Percentiles rank a stretch among this genome's conserved stretches.
phyloP scores from a whole-genome alignment of 148 eudicot genomes.

The Cornus florida region DNA sequence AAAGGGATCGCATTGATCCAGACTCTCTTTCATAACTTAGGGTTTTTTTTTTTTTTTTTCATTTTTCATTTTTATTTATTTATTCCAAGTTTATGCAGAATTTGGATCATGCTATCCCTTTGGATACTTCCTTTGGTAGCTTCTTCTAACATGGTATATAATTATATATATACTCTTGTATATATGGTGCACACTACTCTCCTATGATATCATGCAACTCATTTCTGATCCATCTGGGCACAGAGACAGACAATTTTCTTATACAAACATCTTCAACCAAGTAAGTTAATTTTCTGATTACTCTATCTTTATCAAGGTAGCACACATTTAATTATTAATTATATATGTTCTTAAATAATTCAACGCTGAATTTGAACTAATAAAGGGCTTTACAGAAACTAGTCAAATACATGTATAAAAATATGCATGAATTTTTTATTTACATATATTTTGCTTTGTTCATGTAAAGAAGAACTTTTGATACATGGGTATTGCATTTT shows the following conservation, averaged over 20 bases:
- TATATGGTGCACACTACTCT: too few relatives aligned
- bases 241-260: too few relatives aligned
- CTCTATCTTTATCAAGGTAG: not conserved
- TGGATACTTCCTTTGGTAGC: slow-evolving; percentile 74
- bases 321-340: not conserved
- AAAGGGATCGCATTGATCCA: slow-evolving; percentile 99
- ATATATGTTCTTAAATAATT: not conserved
- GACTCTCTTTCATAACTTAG: not conserved
- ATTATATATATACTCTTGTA: too few relatives aligned
- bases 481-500: not conserved
- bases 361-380: too few relatives aligned
- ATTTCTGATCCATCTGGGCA: too few relatives aligned
- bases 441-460: too few relatives aligned
- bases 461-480: not conserved
- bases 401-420: too few relatives aligned
- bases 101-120: slow-evolving; percentile 91
- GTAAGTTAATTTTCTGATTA: not conserved
- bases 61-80: too few relatives aligned
- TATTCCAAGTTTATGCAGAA: not conserved
- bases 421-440: too few relatives aligned
- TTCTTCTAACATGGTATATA: slow-evolving; percentile 26
- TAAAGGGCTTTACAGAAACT: too few relatives aligned
- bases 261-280: not conserved
- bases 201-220: too few relatives aligned
- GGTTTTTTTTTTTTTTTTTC: too few relatives aligned